Base-by-base conservation (phyloP, 768 basidiomycete genomes). In the Kwoniella mangroviensis region DNA sequence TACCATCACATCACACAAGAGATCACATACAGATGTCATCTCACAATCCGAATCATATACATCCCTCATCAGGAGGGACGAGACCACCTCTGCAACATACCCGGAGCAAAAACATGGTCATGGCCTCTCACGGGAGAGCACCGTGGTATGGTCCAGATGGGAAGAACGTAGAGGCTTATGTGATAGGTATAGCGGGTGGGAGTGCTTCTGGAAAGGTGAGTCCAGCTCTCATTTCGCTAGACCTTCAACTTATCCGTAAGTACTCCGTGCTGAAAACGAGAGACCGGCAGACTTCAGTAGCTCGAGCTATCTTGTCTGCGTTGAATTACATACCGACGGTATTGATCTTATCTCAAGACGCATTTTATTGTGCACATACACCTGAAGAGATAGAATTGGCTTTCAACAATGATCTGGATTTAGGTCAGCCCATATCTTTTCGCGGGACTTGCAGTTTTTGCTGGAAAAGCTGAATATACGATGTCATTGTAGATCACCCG, bases 341-440 rank as follows among this genome's bases (percentile, higher is more conserved):
- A 45, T 89, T 96, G 63, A 97, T 99, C 74, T 83, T 99, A 61
- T 70, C 77, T 42, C 83, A 94, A 92, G 95, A 98, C 82, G 92
- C 92, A 80, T 99, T 98, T 84, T 99, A 99, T 85, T 92, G 90
- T 77, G 84, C 84, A 56, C 92, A 93, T 76, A 87, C 87, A 3
- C 86, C 88, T 2, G 92, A 95, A 75, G 90, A 98, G 83, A 86
- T 93, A 21, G 87, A 85, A 6, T 86, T 91, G n/a, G 96, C 96
- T 0, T 91, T 93, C 81, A 87, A 88, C 19, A 95, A 90, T 76
- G 82, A 85, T 57, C 73, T 84, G 40, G 83, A 83, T 72, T 67
- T 80, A 2, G 72, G 73, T 45, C 21, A 43, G 26, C 58, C 41
- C 9, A 34, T 17, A 62, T 12, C 21, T 65, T 49, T 13, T 43